A percentile compares a stretch with the other conserved stretches of the same genome.
Conservation (phyloP, 2,329 filamentous ascomycete genomes). For the Exophiala phaeomuriformis region DNA sequence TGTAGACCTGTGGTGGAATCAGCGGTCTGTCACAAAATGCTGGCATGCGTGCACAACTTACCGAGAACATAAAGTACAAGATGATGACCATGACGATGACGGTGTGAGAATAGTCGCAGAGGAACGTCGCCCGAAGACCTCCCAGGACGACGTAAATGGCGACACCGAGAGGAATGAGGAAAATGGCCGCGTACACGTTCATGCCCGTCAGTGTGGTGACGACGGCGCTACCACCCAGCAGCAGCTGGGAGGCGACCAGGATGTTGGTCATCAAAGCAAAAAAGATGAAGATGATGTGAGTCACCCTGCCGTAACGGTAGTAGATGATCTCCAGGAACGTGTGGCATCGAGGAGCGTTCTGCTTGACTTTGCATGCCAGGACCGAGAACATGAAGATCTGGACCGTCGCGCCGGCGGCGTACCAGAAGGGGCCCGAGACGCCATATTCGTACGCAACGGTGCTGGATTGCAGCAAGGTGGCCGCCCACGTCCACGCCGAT, state of each 20-base stretch:
- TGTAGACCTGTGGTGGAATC: conserved; percentile 52
- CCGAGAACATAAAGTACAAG: conserved; percentile 52
- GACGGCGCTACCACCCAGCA: conserved; percentile 37
- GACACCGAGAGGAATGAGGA: conserved; percentile 63
- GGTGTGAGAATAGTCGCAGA: conserved; percentile 79
- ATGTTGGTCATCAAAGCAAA: conserved; percentile 82
- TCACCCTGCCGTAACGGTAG: conserved; percentile 64
- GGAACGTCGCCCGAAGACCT: conserved; percentile 55
- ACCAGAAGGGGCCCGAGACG: conserved; percentile 58
- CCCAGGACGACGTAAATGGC: conserved; percentile 66
- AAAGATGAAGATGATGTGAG: conserved; percentile 70
- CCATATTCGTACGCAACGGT: conserved; percentile 73
- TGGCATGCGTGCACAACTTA: not conserved
- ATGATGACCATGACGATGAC: conserved; percentile 67
- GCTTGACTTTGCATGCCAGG: conserved; percentile 46
- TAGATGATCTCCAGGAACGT: conserved; percentile 73
- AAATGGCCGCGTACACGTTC: conserved; percentile 38
- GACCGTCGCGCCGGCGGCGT: conserved; percentile 65
- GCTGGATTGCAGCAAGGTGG: conserved; percentile 50
- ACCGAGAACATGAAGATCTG: conserved; percentile 84
- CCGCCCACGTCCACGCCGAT: conserved; percentile 72
- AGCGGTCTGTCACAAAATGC: no score
- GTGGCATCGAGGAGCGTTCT: conserved; percentile 12
- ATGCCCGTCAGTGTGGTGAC: conserved; percentile 37
- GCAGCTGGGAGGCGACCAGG: conserved; percentile 53